These are phyloP conservation scores for Verticillium isaacii DNA, from an alignment of 2,329 filamentous ascomycete genomes.

Conservation along the genomic window DNA sequence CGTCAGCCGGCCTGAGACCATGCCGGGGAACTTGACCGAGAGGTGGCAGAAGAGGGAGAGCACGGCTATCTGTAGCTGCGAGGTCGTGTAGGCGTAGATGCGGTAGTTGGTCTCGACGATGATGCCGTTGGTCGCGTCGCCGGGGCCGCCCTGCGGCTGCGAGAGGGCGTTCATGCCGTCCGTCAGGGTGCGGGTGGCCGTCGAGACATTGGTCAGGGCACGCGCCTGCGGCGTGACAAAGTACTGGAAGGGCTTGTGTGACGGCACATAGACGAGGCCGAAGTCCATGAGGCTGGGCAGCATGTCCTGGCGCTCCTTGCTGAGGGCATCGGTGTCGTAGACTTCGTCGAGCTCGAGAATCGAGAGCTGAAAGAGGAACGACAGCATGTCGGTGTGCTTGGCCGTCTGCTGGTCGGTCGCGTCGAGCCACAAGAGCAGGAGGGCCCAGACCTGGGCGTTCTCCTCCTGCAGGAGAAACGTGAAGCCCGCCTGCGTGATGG, in stretches of 20 bases:
- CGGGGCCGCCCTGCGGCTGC: conserved; percentile 31
- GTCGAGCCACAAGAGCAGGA: conserved; percentile 89
- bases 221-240: conserved; percentile 94
- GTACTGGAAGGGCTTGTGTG: conserved; percentile 55
- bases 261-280: conserved; percentile 77
- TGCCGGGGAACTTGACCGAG: conserved; percentile 86
- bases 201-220: conserved; percentile 74
- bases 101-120: conserved; percentile 98
- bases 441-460: conserved; percentile 95
- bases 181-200: conserved; percentile 64
- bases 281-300: conserved; percentile 88
- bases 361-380: conserved; percentile 92
- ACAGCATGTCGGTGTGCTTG: conserved; percentile 88
- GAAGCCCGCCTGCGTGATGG: conserved; percentile 89
- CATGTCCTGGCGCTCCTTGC: conserved; percentile 78
- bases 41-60: conserved; percentile 85
- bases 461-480: conserved; percentile 92
- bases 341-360: conserved; percentile 87
- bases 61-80: conserved; percentile 89
- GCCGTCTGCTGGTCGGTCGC: conserved; percentile 61
- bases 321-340: conserved; percentile 82
- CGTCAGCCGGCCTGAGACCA: conserved; percentile 87
- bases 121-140: conserved; percentile 41
- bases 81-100: conserved; percentile 93
- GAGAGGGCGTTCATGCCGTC: conserved; percentile 66